Evolutionary conservation across 1,284 basidiomycete species (phyloP).

Genomic region (Salmacisia buchloeana): DNA sequence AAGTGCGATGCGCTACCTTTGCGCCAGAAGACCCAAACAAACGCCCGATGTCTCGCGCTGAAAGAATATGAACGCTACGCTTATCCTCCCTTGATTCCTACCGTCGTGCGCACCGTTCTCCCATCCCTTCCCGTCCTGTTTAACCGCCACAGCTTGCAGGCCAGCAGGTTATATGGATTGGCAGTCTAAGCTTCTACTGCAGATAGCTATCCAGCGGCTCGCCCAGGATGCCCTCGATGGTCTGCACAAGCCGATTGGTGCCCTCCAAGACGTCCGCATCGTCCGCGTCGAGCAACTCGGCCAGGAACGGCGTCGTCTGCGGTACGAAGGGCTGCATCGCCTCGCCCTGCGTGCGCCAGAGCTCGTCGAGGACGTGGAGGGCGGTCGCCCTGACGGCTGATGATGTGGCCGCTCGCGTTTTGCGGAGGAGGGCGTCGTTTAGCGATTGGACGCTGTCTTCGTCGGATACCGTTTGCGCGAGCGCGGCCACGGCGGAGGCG

Average conservation of each 20-base stretch:
- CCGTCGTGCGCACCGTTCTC: no score
- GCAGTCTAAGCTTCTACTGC: no score
- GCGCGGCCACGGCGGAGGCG: constrained; percentile 57
- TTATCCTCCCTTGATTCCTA: no score
- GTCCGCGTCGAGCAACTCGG: constrained; percentile 56
- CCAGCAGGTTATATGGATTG: no score
- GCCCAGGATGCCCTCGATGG: constrained; percentile 53
- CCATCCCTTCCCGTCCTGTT: no score
- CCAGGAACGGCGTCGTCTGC: constrained; percentile 56
- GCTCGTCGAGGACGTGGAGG: constrained; percentile 62
- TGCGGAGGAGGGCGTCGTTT: constrained; percentile 78
- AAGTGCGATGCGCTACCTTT: no score
- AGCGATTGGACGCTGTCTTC: constrained; percentile 66
- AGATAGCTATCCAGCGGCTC: constrained; percentile 52
- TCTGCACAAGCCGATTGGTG: constrained; percentile 52
- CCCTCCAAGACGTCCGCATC: constrained; percentile 52
- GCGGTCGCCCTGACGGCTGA: constrained; percentile 57
- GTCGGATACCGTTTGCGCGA: constrained; percentile 59
- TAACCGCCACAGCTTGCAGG: no score
- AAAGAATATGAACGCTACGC: no score
- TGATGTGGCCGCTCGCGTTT: constrained; percentile 58
- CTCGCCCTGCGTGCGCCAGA: constrained; percentile 65
- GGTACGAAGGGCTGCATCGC: constrained; percentile 58
- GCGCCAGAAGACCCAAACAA: no score
- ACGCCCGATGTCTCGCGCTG: no score